phyloP scores from a whole-genome alignment of 306 rosid species.

The Begonia masoniana region DNA sequence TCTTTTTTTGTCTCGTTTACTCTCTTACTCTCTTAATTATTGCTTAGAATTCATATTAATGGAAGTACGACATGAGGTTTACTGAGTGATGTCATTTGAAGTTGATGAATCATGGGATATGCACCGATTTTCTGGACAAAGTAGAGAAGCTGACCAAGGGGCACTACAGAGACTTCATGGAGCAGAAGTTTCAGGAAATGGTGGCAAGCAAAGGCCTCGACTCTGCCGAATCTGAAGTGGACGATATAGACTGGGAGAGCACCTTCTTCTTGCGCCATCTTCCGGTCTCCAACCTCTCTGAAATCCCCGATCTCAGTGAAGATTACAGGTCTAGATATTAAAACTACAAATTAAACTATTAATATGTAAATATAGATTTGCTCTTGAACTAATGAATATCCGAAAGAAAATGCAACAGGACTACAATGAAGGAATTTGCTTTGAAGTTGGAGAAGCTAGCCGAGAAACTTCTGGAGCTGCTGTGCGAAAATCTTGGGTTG shows the following conservation, averaged over 20 bases:
- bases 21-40: background rate
- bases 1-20: background rate
- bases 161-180: slow-evolving; percentile 79
- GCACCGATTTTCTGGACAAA: slow-evolving; percentile 61
- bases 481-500: slow-evolving; percentile 85
- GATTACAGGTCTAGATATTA: slow-evolving; percentile 37
- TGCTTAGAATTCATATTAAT: no score
- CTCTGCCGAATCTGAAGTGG: slow-evolving; percentile 38
- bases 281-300: slow-evolving; percentile 58
- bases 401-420: slow-evolving; percentile 20
- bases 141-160: slow-evolving; percentile 82
- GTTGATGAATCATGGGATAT: slow-evolving; percentile 88
- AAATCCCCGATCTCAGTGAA: slow-evolving; percentile 52
- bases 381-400: background rate
- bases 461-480: slow-evolving; percentile 56
- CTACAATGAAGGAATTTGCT: slow-evolving; percentile 66
- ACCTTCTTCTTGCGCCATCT: slow-evolving; percentile 85
- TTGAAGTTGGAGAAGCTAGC: slow-evolving; percentile 60
- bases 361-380: background rate
- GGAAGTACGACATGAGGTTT: no score
- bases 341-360: background rate
- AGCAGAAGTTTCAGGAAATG: slow-evolving; percentile 75
- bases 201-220: slow-evolving; percentile 57
- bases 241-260: slow-evolving; percentile 90
- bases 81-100: slow-evolving; percentile 4